Evolutionary conservation across 2,329 filamentous ascomycete species (phyloP), one percentile per base, ranked within the genome.

Genomic region (Curvularia spicifera): DNA sequence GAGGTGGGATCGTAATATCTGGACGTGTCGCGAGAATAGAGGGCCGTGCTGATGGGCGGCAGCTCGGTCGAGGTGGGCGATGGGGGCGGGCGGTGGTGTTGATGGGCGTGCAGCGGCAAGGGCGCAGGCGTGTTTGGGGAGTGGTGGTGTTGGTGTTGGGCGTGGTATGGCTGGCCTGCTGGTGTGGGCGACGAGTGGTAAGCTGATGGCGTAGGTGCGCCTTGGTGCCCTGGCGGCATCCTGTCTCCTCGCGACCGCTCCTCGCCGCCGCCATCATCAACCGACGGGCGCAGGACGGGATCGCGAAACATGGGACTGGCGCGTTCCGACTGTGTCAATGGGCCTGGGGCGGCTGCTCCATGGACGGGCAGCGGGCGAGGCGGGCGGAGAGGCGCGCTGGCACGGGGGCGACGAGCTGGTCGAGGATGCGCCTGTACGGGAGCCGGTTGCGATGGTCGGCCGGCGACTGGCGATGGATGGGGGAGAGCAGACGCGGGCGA

Each of bases 1-100:
- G 77, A 78, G 42, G 78, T 80, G 7, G 80, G 81, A 68, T 83
- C 81, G 74, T 82, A 83, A 74, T 82, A 83, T 68, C 77, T 77
- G 53, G 78, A 77, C 18, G 73, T 72, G 61, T 79, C 77, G 70
- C 78, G 78, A 53, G 67, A 52, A 64, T 77, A 76, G 62, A 76
- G 61, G 68, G 74, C 74, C 56, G 75, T 72, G 69, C 66, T 71
- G 67, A 78, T 74, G 64, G 77, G 71, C 59, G 77, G 78, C 45
- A 79, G 73, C 61, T 76, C 76, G 63, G 75, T 68, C 53, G 76
- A 75, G 43, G 71, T 56, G 39, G 79, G 79, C 51, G 75, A 60
- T 12, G 51, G 44, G 6, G 62, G 58, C 22, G 58, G 57, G 51
- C 53, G 59, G 48, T 58, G 70, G 54, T 60, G 59, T 63, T 63